A percentile compares a stretch with the other conserved stretches of the same genome.
phyloP scores from a whole-genome alignment of 1,284 basidiomycete species.

The Takashimella tepidaria region DNA sequence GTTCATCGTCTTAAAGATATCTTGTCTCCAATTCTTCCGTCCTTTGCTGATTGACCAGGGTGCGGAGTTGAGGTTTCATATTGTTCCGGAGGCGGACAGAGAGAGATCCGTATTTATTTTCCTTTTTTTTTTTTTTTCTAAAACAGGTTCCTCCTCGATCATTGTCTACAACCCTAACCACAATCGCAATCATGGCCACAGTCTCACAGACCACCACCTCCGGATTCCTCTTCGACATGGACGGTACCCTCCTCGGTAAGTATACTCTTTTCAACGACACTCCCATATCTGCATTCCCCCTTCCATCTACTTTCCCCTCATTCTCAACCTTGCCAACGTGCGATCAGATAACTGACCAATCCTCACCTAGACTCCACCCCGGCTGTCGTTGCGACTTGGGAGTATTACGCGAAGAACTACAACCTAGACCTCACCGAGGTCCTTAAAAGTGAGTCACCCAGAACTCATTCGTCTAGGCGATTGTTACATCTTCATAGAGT shows the following conservation, averaged over 20 bases:
- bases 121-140: background rate
- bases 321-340: too few species aligned
- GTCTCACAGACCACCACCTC: background rate
- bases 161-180: background rate
- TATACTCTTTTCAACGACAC: background rate
- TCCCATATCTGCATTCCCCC: too few species aligned
- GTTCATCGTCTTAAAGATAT: too few species aligned
- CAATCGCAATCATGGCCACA: background rate
- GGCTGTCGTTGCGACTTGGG: constrained; percentile 44
- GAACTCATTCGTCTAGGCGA: too few species aligned
- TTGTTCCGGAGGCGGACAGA: too few species aligned
- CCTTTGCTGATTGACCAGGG: too few species aligned
- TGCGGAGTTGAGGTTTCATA: too few species aligned
- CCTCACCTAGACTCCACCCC: constrained; percentile 45
- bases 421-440: constrained; percentile 43
- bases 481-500: too few species aligned
- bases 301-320: too few species aligned
- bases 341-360: too few species aligned
- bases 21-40: too few species aligned
- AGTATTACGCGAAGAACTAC: constrained; percentile 39
- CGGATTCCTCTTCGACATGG: constrained; percentile 44
- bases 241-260: constrained; percentile 44
- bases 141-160: background rate
- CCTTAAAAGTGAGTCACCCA: constrained; percentile 37
- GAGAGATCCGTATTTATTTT: too few species aligned